phyloP scores from a whole-genome alignment of 208 protist genomes.

The Wallacemonas sp. region DNA sequence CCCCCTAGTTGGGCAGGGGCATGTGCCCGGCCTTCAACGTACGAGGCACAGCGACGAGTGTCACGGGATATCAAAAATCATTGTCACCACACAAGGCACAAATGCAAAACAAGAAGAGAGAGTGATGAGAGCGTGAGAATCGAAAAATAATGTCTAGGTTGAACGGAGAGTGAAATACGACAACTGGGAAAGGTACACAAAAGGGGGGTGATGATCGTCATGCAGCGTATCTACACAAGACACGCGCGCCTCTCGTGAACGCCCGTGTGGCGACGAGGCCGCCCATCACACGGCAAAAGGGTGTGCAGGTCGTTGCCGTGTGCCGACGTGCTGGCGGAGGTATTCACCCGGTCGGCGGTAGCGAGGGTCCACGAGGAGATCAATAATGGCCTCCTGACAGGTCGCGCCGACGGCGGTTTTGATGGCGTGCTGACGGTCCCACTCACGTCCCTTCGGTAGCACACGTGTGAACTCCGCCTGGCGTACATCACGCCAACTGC shows the following conservation, averaged over 20 bases:
- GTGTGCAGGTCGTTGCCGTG: neutral
- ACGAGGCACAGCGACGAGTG: too few species aligned
- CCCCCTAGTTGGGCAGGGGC: too few species aligned
- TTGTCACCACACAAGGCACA: too few species aligned
- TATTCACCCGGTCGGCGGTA: constrained; percentile 71
- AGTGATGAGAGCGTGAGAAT: neutral
- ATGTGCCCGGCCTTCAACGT: too few species aligned
- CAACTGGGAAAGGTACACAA: too few species aligned
- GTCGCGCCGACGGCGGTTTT: constrained; percentile 43
- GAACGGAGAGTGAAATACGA: too few species aligned
- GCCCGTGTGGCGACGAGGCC: neutral
- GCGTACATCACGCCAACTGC: neutral
- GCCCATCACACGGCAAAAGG: neutral
- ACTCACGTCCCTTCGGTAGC: constrained; percentile 62
- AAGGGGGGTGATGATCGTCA: too few species aligned
- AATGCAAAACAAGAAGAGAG: constrained; percentile 3
- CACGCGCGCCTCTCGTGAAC: neutral
- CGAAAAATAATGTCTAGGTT: neutral
- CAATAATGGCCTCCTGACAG: constrained; percentile 72
- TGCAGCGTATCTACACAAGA: too few species aligned
- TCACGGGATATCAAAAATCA: too few species aligned
- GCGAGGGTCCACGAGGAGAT: constrained; percentile 55
- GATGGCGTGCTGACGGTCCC: constrained; percentile 80
- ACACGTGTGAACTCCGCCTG: constrained; percentile 18
- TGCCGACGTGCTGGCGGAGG: constrained; percentile 11